Evolutionary conservation across 441 rosid species (phyloP).

Genomic region (Populus hybrid): DNA sequence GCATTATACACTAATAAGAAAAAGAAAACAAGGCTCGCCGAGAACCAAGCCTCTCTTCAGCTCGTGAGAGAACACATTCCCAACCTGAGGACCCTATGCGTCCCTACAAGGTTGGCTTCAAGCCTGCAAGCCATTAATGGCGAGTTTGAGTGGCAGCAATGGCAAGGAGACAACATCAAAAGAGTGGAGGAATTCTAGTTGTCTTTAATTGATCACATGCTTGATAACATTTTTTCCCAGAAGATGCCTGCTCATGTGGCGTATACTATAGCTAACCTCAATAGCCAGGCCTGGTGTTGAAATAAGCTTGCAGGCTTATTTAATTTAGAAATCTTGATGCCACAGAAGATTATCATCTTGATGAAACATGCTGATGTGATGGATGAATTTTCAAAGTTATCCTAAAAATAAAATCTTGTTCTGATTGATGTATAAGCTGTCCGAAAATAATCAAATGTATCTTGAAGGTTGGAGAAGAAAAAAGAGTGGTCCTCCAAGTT

Average conservation of each 20-base stretch:
- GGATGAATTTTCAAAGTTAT: neutral
- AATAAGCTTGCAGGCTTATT: neutral
- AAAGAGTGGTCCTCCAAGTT: neutral
- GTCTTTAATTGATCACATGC: neutral
- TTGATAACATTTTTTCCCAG: conserved; percentile 1
- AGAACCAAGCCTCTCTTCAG: neutral
- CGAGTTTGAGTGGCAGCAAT: conserved; percentile 6
- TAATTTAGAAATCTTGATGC: neutral
- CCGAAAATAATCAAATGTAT: neutral
- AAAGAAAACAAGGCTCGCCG: neutral
- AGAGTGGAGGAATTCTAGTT: conserved; percentile 18
- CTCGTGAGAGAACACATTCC: conserved; percentile 5
- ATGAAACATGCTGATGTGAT: neutral
- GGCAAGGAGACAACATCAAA: neutral
- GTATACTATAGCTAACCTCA: neutral
- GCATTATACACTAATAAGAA: conserved; percentile 6
- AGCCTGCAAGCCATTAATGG: conserved; percentile 19
- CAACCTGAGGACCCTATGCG: conserved; percentile 13
- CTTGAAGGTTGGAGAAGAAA: too few species aligned
- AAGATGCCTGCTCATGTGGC: conserved; percentile 10
- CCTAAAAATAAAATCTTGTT: too few species aligned
- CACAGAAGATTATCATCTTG: neutral
- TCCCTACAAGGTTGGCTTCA: conserved; percentile 20
- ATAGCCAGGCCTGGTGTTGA: neutral
- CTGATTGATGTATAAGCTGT: neutral